Percentiles rank a stretch among this genome's conserved stretches.
These are phyloP conservation scores for Wickerhamiella dianesei DNA, from an alignment of 805 yeast species.

Conservation along the genomic window DNA sequence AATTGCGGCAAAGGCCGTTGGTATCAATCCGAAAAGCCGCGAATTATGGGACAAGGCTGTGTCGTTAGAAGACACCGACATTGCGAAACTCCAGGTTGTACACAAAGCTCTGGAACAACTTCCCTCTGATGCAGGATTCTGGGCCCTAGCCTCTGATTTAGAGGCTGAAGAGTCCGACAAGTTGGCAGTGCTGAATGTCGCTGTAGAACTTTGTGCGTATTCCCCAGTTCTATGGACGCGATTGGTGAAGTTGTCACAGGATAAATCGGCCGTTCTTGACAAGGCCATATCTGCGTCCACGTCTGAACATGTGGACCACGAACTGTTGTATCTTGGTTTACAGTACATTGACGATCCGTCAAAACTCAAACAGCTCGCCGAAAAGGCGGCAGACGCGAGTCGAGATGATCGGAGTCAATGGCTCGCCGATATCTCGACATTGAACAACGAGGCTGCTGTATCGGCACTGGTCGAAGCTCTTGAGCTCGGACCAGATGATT, in stretches of 20 bases:
- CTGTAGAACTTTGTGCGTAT: slow-evolving; percentile 33
- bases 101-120: slow-evolving; percentile 58
- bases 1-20: slow-evolving; percentile 54
- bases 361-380: background rate
- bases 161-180: slow-evolving; percentile 43
- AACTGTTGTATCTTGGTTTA: background rate
- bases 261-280: background rate
- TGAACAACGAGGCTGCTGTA: background rate
- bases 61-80: slow-evolving; percentile 46
- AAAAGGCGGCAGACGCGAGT: background rate
- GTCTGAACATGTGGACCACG: background rate
- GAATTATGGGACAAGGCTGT: slow-evolving; percentile 62
- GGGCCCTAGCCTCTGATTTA: slow-evolving; percentile 50
- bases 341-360: background rate
- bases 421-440: background rate
- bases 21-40: slow-evolving; percentile 40
- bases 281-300: slow-evolving; percentile 1
- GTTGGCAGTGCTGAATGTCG: slow-evolving; percentile 43
- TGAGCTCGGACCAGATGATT: background rate
- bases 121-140: slow-evolving; percentile 45
- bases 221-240: background rate
- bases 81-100: slow-evolving; percentile 42
- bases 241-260: background rate
- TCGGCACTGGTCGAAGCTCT: background rate
- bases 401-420: background rate